Evolutionary conservation across 2,329 filamentous ascomycete genomes (phyloP), one percentile per base, ranked within the genome.

Genomic region (Talaromyces sp.): DNA sequence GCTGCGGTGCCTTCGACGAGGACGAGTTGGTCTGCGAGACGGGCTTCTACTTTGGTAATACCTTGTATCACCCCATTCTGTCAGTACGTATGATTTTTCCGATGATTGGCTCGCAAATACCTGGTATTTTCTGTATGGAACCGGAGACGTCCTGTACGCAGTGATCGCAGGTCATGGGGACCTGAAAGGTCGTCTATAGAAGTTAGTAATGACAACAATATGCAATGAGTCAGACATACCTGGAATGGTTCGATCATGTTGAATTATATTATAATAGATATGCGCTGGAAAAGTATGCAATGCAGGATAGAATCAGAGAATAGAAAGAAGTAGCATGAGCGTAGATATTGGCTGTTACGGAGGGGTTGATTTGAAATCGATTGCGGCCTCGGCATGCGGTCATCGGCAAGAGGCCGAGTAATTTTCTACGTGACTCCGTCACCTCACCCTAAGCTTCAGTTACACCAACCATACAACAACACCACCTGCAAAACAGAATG

Each of bases 141-240:
- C 86, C 85, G 73, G 92, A 92, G 76, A 99, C 88, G 72, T 92
- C 89, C 78, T 93, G 90, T 77, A 97, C 87, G 82, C 95, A 98
- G 74, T 85, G 83, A 72, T 96, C 90, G 82, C 95, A 98, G 79
- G 89, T 92, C 83, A 98, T 89, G 63, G 93, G 93, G 71, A 98
- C 95, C 68, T 94, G 93, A 78, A 98, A 98, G 69, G 94, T 90
- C 67, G 94, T 96, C 90, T 48, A 52, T 27, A 60, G 37, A 31
- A 24, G 57, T 73, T 65, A 74, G 71, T 63, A 66, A 62, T 62
- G 37, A 3, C 24, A 22, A 31, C 19, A 11, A 31, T 7, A 27
- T 31, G 47, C 43, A 41, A 60, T 19, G 41, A n/a, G 62, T 16
- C n/a, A 62, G 58, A 27, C 75, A 63, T 67, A 81, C 81, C 75